Evolutionary conservation across 345 rosid genomes (phyloP).

Genomic region (Populus nigra): DNA sequence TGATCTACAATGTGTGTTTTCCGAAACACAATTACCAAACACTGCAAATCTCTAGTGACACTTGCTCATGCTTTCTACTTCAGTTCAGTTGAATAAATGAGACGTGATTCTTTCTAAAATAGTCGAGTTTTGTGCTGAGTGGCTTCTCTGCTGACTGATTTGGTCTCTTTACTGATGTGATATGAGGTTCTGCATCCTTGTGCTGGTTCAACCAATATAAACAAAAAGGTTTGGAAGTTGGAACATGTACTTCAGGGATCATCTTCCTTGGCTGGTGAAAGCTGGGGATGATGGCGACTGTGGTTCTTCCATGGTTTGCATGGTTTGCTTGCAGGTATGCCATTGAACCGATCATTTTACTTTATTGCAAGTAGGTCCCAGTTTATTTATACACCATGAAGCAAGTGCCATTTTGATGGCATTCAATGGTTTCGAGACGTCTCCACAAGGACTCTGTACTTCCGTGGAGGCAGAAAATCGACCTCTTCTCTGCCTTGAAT

Average conservation of each 20-base stretch:
- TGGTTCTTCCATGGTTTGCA: slow-evolving; percentile 83
- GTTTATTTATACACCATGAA: too few species aligned
- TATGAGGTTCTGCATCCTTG: slow-evolving; percentile 62
- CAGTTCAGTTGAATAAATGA: background rate
- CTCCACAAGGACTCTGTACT: too few species aligned
- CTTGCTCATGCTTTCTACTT: background rate
- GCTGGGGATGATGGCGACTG: slow-evolving; percentile 83
- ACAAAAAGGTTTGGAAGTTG: slow-evolving; percentile 40
- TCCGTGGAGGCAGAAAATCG: too few species aligned
- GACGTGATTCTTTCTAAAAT: background rate
- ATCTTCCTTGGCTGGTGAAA: slow-evolving; percentile 64
- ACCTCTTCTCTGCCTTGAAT: too few species aligned
- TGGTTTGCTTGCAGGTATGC: slow-evolving; percentile 71
- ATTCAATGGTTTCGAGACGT: too few species aligned
- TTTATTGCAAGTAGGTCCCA: too few species aligned
- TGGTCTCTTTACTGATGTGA: background rate
- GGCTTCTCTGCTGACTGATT: background rate
- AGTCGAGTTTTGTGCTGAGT: background rate
- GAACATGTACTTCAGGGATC: slow-evolving; percentile 72
- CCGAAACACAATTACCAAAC: too few species aligned
- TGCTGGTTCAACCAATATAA: slow-evolving; percentile 69
- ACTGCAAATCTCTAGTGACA: background rate
- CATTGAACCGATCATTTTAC: background rate
- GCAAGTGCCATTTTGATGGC: too few species aligned
- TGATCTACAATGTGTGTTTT: too few species aligned